Evolutionary conservation across 2,329 filamentous ascomycete species (phyloP), one percentile per base, ranked within the genome.

Genomic region (Aspergillus latus): DNA sequence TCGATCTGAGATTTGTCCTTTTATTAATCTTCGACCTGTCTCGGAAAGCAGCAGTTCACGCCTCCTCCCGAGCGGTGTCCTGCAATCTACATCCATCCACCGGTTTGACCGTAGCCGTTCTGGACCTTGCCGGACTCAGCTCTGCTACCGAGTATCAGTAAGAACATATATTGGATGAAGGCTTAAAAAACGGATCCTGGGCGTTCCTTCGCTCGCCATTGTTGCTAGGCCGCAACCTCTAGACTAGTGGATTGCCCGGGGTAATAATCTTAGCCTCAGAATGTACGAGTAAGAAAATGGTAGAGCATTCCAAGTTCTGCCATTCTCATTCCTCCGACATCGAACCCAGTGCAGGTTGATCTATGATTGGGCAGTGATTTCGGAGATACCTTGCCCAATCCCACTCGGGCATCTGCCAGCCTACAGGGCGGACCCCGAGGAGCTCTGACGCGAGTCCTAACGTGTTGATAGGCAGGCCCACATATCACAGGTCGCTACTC

Each of bases 41-140:
- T 48, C 51, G 36, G 54, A 36, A 49, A 47, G 42, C 32, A 42
- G 44, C 53, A 47, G 32, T 29, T 42, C 34, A 44, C 28, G 29
- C n/a, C 26, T 28, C 16, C 16, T 49, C 15, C 10, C 11, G 34
- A 5, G 9, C 11, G 9, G 32, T 37, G 15, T 28, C 32, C 44
- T 48, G 29, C 40, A 26, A 47, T n/a, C 10, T 29, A 26, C 30
- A 13, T 28, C 3, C 6, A 34, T 13, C 34, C 10, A 37, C 13
- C 34, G 34, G 34, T 42, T 9, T 48, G 36, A 15, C 45, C 8
- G 51, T 32, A 13, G 32, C 26, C 9, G 42, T 21, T 29, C 49
- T 32, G n/a, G 36, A 34, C 8, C 34, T 34, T 21, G 29, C 15
- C 9, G 30, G 13, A 32, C 29, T 28, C 28, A 46, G 44, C 13